Base-by-base conservation (phyloP, 2,329 filamentous ascomycete species). In the Epichloe gansuensis region DNA sequence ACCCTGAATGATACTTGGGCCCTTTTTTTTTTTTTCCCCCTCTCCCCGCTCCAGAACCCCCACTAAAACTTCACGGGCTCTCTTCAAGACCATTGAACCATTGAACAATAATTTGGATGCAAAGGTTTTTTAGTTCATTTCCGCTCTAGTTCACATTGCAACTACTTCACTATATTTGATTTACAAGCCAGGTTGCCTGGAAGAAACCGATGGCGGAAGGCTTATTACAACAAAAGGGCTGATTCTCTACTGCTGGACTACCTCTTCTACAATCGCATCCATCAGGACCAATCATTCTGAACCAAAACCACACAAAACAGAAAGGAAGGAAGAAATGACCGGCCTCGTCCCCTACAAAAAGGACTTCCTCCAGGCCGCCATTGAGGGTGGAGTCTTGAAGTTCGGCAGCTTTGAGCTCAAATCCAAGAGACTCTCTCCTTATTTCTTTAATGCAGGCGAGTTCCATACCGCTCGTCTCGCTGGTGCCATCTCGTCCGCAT, bases 381-480 rank as follows among this genome's bases (percentile, higher is more conserved):
- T 90, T 58, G 69, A 73, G 23, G 82, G 82, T 61, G 77, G 78
- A 56, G 82, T 87, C 61, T 80, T 93, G 59, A 86, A 83, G 63
- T 93, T 93, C 67, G 88, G 88, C 68, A 82, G 77, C 65, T 93
- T 88, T 72, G 87, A 85, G 61, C 81, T 98, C 65, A 98, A 98
- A 74, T 96, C 90, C 51, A 87, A 88, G 70, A 87, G 91, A 63
- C 76, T 76, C 61, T 95, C 89, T 12, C 93, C 93, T 42, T 97
- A 97, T 78, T 97, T 97, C 76, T 95, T 97, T 82, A 96, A 95
- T 70, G 89, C 90, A 46, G 89, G 90, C 54, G 81, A 87, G 62
- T 94, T 97, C 71, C 89, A 93, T 75, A 84, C 83, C 50, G 85
- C 85, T 23, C 77, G 83, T 56, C 80, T 95, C 34, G 81, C 94